These are phyloP conservation scores for Solidago caesia DNA, from an alignment of 129 eudicot species.

Conservation along the genomic window DNA sequence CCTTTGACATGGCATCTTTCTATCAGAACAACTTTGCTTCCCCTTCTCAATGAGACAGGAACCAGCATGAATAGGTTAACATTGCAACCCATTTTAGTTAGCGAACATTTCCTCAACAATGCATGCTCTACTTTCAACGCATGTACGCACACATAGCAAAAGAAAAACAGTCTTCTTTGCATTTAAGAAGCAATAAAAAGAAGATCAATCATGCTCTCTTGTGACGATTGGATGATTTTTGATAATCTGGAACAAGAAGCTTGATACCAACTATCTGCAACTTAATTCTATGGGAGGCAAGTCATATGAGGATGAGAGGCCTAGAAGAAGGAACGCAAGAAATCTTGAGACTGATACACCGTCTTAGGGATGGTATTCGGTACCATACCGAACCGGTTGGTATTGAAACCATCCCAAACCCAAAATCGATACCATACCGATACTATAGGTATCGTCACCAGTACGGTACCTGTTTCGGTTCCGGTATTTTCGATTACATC, in stretches of 20 bases:
- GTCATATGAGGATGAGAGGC: constrained; percentile 57
- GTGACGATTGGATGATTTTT: background rate
- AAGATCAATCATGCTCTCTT: background rate
- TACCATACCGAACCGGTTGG: no score
- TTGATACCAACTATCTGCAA: constrained; percentile 67
- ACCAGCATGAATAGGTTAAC: constrained; percentile 84
- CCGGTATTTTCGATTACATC: constrained; percentile 10
- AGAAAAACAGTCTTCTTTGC: background rate
- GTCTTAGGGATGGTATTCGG: constrained; percentile 8
- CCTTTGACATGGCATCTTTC: constrained; percentile 96
- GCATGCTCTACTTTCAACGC: background rate
- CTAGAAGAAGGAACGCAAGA: constrained; percentile 71
- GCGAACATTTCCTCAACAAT: background rate
- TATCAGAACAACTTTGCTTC: constrained; percentile 69
- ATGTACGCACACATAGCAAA: background rate
- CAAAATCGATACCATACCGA: no score
- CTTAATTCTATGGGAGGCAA: constrained; percentile 50
- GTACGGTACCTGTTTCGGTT: no score
- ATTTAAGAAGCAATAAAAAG: background rate
- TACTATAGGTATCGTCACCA: no score
- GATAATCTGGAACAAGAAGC: constrained; percentile 50
- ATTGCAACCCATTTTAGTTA: constrained; percentile 6
- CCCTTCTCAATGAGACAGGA: constrained; percentile 93
- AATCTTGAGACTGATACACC: constrained; percentile 49
- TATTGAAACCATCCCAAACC: no score